Base-by-base conservation (phyloP, 768 basidiomycete genomes). In the Xerocomus spinulosus region DNA sequence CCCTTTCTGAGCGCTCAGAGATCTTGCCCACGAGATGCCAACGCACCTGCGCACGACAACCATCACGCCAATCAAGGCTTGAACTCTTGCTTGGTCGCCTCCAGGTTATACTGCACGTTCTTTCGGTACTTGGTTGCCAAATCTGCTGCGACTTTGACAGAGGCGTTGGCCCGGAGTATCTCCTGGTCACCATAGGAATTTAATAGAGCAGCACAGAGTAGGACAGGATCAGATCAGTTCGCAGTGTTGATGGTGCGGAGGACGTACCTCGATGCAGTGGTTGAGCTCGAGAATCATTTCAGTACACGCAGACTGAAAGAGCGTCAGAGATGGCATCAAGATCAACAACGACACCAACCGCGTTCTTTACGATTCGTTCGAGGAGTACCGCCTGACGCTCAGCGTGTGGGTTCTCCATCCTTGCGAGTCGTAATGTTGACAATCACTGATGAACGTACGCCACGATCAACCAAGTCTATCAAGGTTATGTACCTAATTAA, bases 341-440 rank as follows among this genome's bases (percentile, higher is more conserved):
- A 30, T 23, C 33, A 34, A 33, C 9, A 12, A 73, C n/a, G n/a
- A n/a, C n/a, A n/a, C 84, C 53, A 52, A 92, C 92, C 6, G 87
- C 81, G 55, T 91, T 95, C 70, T 93, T 94, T 21, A 92, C 72
- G 58, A 97, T 93, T 23, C 93, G 80, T 56, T 95, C 90, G 3
- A 96, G 76, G 17, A 95, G 78, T 38, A 93, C 83, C 26, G 89
- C 91, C 63, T 97, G 93, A 35, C 88, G 78, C 68, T 94, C 92
- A 42, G 90, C 89, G 57, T 97, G 92, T 18, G 93, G 93, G 66
- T 95, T 95, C 69, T 96, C 92, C 93, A 96, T 95, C 46, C 44
- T 42, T 48, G 43, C 21, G 42, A 15, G 48, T 51, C 47, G 36
- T 46, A 50, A 43, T n/a, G n/a, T n/a, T n/a, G n/a, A n/a, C n/a